A percentile compares a stretch with the other conserved stretches of the same genome.
Conservation (phyloP, 305 asterid genomes). For the Fraxinus ornus region DNA sequence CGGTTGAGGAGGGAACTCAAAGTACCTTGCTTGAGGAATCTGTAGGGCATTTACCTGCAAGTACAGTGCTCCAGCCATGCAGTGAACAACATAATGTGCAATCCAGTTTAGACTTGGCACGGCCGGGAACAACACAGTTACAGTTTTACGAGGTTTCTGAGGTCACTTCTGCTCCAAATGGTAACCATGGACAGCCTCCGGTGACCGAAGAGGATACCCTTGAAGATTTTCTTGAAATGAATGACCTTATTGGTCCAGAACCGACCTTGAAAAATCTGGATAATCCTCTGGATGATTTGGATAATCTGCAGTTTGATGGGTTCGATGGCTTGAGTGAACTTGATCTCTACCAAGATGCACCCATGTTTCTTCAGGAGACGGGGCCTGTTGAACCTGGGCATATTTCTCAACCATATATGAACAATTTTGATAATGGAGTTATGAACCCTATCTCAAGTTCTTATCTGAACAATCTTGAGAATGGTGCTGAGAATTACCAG, state of each 20-base stretch:
- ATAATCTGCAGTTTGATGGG: constrained; percentile 43
- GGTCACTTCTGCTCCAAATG: not conserved
- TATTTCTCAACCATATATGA: constrained; percentile 28
- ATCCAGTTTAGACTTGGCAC: constrained; percentile 7
- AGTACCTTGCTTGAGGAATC: constrained; percentile 37
- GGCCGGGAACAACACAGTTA: not conserved
- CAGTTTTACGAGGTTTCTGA: constrained; percentile 4
- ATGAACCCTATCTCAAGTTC: constrained; percentile 30
- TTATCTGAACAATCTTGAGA: constrained; percentile 27
- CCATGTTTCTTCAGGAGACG: constrained; percentile 34
- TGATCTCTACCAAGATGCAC: constrained; percentile 57
- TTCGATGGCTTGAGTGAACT: constrained; percentile 52
- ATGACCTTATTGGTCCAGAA: constrained; percentile 61
- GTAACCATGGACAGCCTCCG: not conserved
- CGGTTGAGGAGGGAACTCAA: constrained; percentile 38
- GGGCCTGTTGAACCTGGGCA: constrained; percentile 39
- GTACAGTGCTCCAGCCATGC: constrained; percentile 24
- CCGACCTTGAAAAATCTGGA: constrained; percentile 24
- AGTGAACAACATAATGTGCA: not conserved
- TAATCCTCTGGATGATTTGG: constrained; percentile 30
- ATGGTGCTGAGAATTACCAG: constrained; percentile 28
- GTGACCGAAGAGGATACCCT: constrained; percentile 8
- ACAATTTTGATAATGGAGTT: constrained; percentile 29
- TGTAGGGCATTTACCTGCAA: constrained; percentile 30
- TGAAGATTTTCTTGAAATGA: constrained; percentile 56